Conservation (phyloP, 352 stramenopile genomes). For the Stramenopiles sp. region DNA sequence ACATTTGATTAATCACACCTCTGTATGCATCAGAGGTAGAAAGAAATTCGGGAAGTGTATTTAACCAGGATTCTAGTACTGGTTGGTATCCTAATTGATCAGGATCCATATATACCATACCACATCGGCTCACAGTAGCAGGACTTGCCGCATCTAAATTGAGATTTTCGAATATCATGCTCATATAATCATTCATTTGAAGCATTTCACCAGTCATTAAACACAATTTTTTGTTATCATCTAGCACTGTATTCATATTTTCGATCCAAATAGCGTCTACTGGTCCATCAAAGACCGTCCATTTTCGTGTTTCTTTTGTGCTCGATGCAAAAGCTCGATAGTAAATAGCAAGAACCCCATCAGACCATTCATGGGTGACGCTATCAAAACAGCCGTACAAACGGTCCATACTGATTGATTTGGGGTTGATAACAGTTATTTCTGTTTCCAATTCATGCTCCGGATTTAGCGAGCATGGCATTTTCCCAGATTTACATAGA, state of each 20-base stretch:
- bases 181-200: slow-evolving; percentile 76
- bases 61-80: slow-evolving; percentile 63
- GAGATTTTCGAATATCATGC: slow-evolving; percentile 87
- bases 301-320: slow-evolving; percentile 42
- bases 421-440: slow-evolving; percentile 54
- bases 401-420: slow-evolving; percentile 73
- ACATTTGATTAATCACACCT: background rate
- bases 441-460: background rate
- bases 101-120: slow-evolving; percentile 84
- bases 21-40: background rate
- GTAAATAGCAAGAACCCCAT: slow-evolving; percentile 74
- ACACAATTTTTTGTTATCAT: slow-evolving; percentile 80
- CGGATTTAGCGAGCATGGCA: background rate
- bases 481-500: background rate
- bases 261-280: slow-evolving; percentile 81
- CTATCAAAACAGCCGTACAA: slow-evolving; percentile 80
- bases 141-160: slow-evolving; percentile 73
- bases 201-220: slow-evolving; percentile 81
- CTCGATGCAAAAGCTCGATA: slow-evolving; percentile 57
- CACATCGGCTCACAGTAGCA: slow-evolving; percentile 68
- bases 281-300: slow-evolving; percentile 74
- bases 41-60: slow-evolving; percentile 32
- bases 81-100: slow-evolving; percentile 66
- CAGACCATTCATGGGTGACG: slow-evolving; percentile 79
- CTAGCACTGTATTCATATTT: slow-evolving; percentile 84